Base-by-base conservation (phyloP, 805 yeast genomes). In the Komagataella phaffii region DNA sequence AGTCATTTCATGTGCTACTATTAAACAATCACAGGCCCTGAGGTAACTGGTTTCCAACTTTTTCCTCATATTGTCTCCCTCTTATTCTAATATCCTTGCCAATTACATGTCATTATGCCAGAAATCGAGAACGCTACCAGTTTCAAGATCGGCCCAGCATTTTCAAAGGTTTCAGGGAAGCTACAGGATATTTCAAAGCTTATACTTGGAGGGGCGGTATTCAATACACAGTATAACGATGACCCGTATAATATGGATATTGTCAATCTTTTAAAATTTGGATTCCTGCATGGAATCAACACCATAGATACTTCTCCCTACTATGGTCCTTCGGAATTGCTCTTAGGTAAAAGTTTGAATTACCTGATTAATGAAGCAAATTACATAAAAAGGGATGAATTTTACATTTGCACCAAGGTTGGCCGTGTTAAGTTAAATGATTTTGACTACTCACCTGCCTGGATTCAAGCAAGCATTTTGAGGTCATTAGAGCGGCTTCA, bases 261-360 rank as follows among this genome's bases (percentile, higher is more conserved):
- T 8, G 69, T 66, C 8, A 80, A 77, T 0, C 75, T 90, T 49
- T 57, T 90, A 18, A 61, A 68, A 49, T 59, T 64, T 12, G 93
- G 90, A 0, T 82, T 90, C 58, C 66, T 70, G 18, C 61, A 71
- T 23, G 96, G 96, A 0, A 69, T 88, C 54, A 75, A 73, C 48
- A 93, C 95, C 1, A 71, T 90, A 44, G 97, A 90, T 61, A 88
- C 97, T 0, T 86, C 96, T 0, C 96, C 97, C 3, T 89, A 87
- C 67, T 90, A 90, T 62, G 97, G 97, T 0, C 88, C 88, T 0
- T 85, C 95, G 4, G 98, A 90, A 61, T 72, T 66, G 17, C 56
- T 90, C 12, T 62, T 87, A 5, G 97, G 98, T 1, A 54, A 72
- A 14, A 91, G 89, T 0, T 67, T 90, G 56, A 63, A 65, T 21